Percentiles rank a stretch among this genome's conserved stretches.
Evolutionary conservation across 139 green algal species (phyloP).

Genomic region (Coelastrella sp.): DNA sequence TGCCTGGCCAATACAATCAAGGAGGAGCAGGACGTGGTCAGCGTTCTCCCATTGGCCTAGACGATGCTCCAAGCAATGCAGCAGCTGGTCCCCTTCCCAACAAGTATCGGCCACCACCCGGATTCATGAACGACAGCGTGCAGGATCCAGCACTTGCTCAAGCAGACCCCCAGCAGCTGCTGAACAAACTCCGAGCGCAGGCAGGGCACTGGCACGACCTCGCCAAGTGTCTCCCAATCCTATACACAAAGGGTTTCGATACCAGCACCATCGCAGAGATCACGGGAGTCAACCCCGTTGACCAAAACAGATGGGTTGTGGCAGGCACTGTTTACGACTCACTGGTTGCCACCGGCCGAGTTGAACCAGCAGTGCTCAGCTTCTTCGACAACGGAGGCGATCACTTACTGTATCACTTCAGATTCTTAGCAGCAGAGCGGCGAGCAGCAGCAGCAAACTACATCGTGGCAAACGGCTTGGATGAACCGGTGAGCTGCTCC

Average conservation of each 20-base stretch:
- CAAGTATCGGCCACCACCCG: constrained; percentile 69
- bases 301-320: constrained; percentile 77
- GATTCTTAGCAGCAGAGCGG: constrained; percentile 68
- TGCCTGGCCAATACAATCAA: constrained; percentile 15
- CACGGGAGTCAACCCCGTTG: constrained; percentile 73
- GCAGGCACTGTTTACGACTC: constrained; percentile 75
- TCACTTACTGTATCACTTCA: constrained; percentile 75
- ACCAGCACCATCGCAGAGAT: constrained; percentile 64
- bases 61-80: background rate
- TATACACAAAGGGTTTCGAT: constrained; percentile 71
- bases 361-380: constrained; percentile 51
- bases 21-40: background rate
- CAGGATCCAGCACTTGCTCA: background rate
- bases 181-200: constrained; percentile 60
- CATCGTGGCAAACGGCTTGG: constrained; percentile 64
- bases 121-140: constrained; percentile 81
- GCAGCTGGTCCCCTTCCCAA: background rate
- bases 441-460: constrained; percentile 63
- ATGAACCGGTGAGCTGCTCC: constrained; percentile 46
- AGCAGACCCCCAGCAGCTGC: constrained; percentile 56
- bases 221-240: constrained; percentile 70
- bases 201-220: constrained; percentile 80
- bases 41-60: constrained; percentile 11
- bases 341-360: constrained; percentile 47
- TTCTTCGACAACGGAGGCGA: constrained; percentile 67